Evolutionary conservation across 1,284 basidiomycete species (phyloP).

Genomic region (Peniophora sp.): DNA sequence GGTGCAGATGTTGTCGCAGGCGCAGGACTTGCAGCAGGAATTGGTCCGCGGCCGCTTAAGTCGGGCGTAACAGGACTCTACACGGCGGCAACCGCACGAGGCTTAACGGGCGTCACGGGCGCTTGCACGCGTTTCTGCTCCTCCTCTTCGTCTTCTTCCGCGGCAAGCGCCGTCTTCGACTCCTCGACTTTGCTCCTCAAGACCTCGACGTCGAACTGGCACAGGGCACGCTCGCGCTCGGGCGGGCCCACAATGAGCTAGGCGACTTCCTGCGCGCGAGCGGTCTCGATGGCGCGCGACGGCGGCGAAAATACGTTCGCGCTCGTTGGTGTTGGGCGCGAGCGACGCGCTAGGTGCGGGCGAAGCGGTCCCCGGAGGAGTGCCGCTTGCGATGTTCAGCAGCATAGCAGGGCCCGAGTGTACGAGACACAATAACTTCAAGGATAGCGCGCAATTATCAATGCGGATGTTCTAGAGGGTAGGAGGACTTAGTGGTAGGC

Average conservation of each 20-base stretch:
- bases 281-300: constrained; percentile 55
- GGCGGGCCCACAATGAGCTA: constrained; percentile 78
- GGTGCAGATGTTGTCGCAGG: constrained; percentile 31
- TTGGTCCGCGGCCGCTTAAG: constrained; percentile 62
- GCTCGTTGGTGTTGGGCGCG: constrained; percentile 54
- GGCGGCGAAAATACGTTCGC: constrained; percentile 67
- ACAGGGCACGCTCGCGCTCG: constrained; percentile 84
- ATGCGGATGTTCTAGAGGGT: too few species aligned
- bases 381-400: too few species aligned
- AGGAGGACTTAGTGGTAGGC: too few species aligned
- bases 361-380: constrained; percentile 73
- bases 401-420: too few species aligned
- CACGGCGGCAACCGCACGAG: constrained; percentile 38
- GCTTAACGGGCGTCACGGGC: constrained; percentile 41
- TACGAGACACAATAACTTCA: too few species aligned
- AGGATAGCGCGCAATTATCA: too few species aligned
- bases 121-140: constrained; percentile 10
- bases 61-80: constrained; percentile 65
- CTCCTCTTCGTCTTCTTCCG: constrained; percentile 50
- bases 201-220: constrained; percentile 81
- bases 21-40: constrained; percentile 59
- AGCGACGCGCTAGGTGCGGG: constrained; percentile 57
- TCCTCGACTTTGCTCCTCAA: constrained; percentile 74
- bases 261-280: constrained; percentile 53
- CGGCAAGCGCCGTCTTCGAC: constrained; percentile 74